Conservation (phyloP, 495 filamentous ascomycete genomes). For the Staphylotrichum tortipilum region DNA sequence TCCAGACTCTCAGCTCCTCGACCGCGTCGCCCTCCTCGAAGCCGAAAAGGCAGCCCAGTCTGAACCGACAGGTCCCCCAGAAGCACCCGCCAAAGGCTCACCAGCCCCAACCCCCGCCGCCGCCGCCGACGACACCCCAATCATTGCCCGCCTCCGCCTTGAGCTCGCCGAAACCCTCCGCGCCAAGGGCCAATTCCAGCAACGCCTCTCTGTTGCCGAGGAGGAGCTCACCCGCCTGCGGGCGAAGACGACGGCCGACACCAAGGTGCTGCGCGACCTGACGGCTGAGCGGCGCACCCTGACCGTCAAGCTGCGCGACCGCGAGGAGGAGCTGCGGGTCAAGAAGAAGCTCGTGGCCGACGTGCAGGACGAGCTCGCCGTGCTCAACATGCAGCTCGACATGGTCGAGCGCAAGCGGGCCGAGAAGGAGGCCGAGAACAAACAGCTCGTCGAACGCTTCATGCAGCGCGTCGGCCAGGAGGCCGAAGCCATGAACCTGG, state of each 20-base stretch:
- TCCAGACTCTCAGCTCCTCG: slow-evolving; percentile 60
- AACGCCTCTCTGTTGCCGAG: slow-evolving; percentile 48
- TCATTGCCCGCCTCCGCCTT: slow-evolving; percentile 43
- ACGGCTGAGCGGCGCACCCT: slow-evolving; percentile 54
- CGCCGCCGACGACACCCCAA: slow-evolving; percentile 22
- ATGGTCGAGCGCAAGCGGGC: slow-evolving; percentile 64
- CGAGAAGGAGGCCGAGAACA: slow-evolving; percentile 70
- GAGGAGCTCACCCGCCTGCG: slow-evolving; percentile 53
- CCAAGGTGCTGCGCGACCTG: slow-evolving; percentile 50
- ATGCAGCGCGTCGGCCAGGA: slow-evolving; percentile 79
- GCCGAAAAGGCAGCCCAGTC: slow-evolving; percentile 36
- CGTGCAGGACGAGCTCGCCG: slow-evolving; percentile 83
- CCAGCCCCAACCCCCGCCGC: slow-evolving; percentile 1
- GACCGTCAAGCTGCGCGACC: slow-evolving; percentile 57
- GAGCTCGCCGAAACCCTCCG: slow-evolving; percentile 71
- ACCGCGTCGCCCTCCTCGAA: slow-evolving; percentile 53
- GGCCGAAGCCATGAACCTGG: slow-evolving; percentile 78
- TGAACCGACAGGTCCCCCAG: slow-evolving; percentile 11
- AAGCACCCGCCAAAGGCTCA: slow-evolving; percentile 1
- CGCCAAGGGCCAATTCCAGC: slow-evolving; percentile 56
- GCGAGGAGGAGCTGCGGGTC: slow-evolving; percentile 73
- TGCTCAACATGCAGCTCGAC: slow-evolving; percentile 78
- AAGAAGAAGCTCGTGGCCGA: slow-evolving; percentile 79
- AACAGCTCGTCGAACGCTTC: slow-evolving; percentile 81
- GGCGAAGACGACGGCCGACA: slow-evolving; percentile 45